These are phyloP conservation scores for Scheffersomyces coipomensis DNA, from an alignment of 805 yeast species.

Conservation along the genomic window DNA sequence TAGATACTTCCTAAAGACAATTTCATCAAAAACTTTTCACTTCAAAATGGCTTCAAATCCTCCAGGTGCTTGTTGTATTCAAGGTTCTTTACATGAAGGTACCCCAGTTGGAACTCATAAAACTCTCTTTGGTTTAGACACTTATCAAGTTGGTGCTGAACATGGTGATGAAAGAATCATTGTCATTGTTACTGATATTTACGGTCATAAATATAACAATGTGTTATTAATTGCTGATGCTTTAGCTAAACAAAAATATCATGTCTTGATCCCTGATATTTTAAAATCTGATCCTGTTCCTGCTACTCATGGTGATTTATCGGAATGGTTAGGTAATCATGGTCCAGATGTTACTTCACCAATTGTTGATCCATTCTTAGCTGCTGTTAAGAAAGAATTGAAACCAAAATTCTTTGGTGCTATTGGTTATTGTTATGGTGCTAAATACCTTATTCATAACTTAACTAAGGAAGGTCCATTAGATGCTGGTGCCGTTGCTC, in stretches of 20 bases:
- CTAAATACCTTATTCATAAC: conserved; percentile 60
- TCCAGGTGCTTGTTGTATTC: conserved; percentile 50
- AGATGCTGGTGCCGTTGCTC: conserved; percentile 68
- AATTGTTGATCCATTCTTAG: conserved; percentile 48
- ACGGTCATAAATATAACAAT: conserved; percentile 61
- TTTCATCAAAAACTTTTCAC: no score
- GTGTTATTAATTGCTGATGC: conserved; percentile 61
- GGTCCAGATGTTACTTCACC: conserved; percentile 45
- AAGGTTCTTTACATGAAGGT: conserved; percentile 48
- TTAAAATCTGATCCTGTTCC: conserved; percentile 47
- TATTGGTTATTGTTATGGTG: conserved; percentile 86
- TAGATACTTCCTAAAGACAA: no score
- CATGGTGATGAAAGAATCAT: conserved; percentile 44
- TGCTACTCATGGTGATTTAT: conserved; percentile 11
- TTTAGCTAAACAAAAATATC: conserved; percentile 60
- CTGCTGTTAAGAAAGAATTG: conserved; percentile 38
- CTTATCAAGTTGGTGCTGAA: conserved; percentile 28
- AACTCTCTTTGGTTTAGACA: conserved; percentile 40
- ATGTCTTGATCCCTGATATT: conserved; percentile 75
- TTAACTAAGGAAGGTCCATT: conserved; percentile 33
- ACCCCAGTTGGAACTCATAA: conserved; percentile 43
- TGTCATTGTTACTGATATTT: conserved; percentile 68
- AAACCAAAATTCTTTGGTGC: conserved; percentile 42
- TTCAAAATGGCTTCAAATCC: conserved; percentile 50
- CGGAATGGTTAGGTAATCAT: conserved; percentile 57